Conservation (phyloP, 2,329 filamentous ascomycete species). For the Cercospora beticola region DNA sequence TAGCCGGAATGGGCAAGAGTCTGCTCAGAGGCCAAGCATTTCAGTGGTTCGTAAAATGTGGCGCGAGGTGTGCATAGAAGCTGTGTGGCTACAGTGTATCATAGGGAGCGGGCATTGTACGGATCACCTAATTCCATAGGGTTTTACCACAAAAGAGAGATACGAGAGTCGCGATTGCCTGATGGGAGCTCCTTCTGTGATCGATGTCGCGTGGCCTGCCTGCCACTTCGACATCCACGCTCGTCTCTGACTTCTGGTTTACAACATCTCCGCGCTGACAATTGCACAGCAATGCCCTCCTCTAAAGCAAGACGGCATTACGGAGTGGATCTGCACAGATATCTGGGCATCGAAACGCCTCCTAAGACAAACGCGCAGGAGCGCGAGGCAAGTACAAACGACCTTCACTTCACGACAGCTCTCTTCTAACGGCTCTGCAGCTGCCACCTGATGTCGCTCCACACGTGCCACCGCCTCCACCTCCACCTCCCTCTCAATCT, state of each 20-base stretch:
- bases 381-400: neutral
- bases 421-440: neutral
- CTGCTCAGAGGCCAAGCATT: neutral
- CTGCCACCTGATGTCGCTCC: neutral
- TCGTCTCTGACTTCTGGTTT: neutral
- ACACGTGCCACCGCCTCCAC: neutral
- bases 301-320: constrained; percentile 18
- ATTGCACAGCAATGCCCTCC: neutral
- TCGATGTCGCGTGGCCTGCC: neutral
- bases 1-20: neutral
- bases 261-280: neutral
- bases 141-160: neutral
- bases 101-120: constrained; percentile 24
- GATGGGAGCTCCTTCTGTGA: neutral
- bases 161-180: neutral
- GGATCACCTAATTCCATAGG: constrained; percentile 22
- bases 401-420: neutral
- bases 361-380: neutral
- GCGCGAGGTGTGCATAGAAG: constrained; percentile 26
- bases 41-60: neutral
- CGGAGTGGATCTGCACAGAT: constrained; percentile 28
- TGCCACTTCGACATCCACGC: neutral
- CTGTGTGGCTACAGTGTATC: constrained; percentile 23
- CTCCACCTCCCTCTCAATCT: neutral
- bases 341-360: constrained; percentile 20